Evolutionary conservation across 306 rosid genomes (phyloP).

Genomic region (Castanospermum australe): DNA sequence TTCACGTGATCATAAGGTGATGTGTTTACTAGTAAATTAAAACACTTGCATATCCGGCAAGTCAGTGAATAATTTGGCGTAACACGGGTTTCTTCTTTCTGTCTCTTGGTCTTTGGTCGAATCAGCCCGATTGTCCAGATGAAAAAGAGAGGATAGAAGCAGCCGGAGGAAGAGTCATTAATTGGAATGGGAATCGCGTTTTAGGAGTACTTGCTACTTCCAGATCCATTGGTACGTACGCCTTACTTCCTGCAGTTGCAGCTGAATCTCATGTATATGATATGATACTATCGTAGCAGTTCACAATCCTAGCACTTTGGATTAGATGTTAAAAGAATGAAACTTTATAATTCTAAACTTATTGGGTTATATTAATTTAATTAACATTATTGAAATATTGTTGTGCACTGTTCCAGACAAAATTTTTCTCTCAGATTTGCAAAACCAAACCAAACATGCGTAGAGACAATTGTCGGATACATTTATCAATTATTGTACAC

Average conservation of each 20-base stretch:
- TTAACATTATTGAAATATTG: no score
- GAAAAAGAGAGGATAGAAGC: slow-evolving; percentile 65
- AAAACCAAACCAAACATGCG: no score
- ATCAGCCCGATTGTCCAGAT: slow-evolving; percentile 60
- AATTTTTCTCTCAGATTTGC: no score
- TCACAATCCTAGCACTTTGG: no score
- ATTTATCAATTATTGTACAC: no score
- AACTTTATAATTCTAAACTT: no score
- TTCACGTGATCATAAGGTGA: slow-evolving; percentile 67
- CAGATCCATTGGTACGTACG: slow-evolving; percentile 56
- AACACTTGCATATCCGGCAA: background rate
- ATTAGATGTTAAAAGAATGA: no score
- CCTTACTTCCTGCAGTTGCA: background rate
- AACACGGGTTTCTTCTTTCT: background rate
- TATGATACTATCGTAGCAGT: no score
- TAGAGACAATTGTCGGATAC: no score
- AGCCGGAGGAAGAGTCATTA: slow-evolving; percentile 56
- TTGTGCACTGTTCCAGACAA: no score
- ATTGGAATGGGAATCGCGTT: slow-evolving; percentile 54
- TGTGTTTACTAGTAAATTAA: background rate
- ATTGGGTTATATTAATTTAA: no score
- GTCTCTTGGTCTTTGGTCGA: background rate
- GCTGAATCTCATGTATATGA: background rate
- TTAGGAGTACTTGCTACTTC: slow-evolving; percentile 71
- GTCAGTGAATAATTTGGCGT: background rate